Evolutionary conservation across 2,329 filamentous ascomycete species (phyloP).

Genomic region (Aotearoamyces nothofagi): DNA sequence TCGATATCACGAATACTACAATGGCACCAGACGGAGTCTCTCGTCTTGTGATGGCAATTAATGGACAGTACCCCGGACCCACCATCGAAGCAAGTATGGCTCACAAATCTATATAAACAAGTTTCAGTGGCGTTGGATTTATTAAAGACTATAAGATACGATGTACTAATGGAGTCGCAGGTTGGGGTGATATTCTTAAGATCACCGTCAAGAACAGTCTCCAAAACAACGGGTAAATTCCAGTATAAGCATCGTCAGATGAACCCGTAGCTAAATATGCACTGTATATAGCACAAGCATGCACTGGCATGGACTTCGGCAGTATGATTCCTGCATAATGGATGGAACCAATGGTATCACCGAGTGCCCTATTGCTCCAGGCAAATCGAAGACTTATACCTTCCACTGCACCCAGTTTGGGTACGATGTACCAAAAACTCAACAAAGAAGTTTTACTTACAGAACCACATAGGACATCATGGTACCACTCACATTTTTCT

Average conservation of each 20-base stretch:
- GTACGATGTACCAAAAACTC: constrained; percentile 41
- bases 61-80: constrained; percentile 30
- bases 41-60: constrained; percentile 24
- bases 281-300: too few relatives aligned
- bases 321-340: constrained; percentile 22
- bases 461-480: too few relatives aligned
- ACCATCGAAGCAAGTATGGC: too few relatives aligned
- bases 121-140: too few relatives aligned
- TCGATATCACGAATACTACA: constrained; percentile 26
- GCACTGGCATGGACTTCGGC: constrained; percentile 33
- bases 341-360: constrained; percentile 25
- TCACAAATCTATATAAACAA: too few relatives aligned
- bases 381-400: constrained; percentile 22
- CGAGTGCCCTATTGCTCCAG: constrained; percentile 27
- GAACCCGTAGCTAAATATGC: too few relatives aligned
- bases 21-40: constrained; percentile 27
- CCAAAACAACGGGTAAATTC: constrained; percentile 23
- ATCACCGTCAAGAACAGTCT: constrained; percentile 15
- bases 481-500: neutral
- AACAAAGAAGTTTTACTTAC: too few relatives aligned
- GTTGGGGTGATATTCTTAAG: too few relatives aligned
- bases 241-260: too few relatives aligned
- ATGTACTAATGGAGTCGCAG: too few relatives aligned
- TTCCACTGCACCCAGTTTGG: constrained; percentile 8
- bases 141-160: too few relatives aligned